A percentile compares a stretch with the other conserved stretches of the same genome.
phyloP scores from a whole-genome alignment of 2,329 filamentous ascomycete genomes.

The Clonostachys chloroleuca region DNA sequence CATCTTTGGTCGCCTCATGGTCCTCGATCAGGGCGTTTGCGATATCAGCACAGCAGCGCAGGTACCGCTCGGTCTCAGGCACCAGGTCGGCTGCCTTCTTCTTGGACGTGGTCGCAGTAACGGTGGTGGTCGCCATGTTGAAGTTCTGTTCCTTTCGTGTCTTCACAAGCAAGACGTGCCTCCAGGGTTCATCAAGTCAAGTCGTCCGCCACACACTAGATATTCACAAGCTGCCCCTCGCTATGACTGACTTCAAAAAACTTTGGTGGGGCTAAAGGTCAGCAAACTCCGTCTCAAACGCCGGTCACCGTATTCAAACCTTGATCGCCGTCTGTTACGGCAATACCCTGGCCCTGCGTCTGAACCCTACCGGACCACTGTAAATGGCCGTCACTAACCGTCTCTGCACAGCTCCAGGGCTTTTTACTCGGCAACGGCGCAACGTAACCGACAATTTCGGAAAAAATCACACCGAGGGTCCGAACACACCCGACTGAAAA shows the following conservation, averaged over 20 bases:
- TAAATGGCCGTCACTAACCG: too few species aligned
- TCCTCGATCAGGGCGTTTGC: constrained; percentile 92
- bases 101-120: constrained; percentile 59
- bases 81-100: constrained; percentile 72
- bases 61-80: constrained; percentile 90
- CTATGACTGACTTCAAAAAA: too few species aligned
- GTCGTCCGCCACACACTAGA: too few species aligned
- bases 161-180: not conserved
- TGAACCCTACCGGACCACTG: too few species aligned
- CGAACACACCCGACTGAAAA: constrained; percentile 4
- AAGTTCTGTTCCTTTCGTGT: not conserved
- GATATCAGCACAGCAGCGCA: constrained; percentile 93
- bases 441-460: constrained; percentile 4
- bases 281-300: too few species aligned
- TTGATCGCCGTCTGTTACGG: too few species aligned
- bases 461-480: constrained; percentile 4
- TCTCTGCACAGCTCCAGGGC: too few species aligned
- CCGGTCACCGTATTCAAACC: too few species aligned
- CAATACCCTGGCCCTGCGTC: too few species aligned
- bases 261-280: too few species aligned
- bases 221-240: too few species aligned
- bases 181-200: not conserved
- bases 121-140: constrained; percentile 50
- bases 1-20: constrained; percentile 76
- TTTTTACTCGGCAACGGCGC: not conserved